A percentile compares a stretch with the other conserved stretches of the same genome.
phyloP scores from a whole-genome alignment of 2,329 filamentous ascomycete species.

The Venturia carpophila region DNA sequence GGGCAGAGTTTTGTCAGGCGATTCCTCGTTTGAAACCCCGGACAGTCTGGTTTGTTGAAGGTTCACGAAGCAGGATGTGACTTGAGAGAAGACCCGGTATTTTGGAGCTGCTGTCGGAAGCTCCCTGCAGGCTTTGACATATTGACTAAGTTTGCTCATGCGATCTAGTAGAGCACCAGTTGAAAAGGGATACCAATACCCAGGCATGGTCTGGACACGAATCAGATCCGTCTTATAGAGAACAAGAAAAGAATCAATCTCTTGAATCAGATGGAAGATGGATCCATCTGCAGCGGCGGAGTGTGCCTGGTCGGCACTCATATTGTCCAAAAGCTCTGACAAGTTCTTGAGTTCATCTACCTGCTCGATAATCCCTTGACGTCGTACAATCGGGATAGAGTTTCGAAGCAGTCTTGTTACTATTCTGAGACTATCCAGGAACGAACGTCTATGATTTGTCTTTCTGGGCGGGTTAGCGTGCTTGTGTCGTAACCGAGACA shows the following conservation, averaged over 20 bases:
- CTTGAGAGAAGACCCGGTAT: background rate
- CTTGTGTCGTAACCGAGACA: background rate
- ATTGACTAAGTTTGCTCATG: background rate
- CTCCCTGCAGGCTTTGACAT: background rate
- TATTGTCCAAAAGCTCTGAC: background rate
- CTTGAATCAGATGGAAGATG: background rate
- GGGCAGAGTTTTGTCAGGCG: background rate
- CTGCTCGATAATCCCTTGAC: background rate
- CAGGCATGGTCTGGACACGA: background rate
- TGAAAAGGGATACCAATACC: background rate
- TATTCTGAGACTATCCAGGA: background rate
- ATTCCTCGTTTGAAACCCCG: background rate
- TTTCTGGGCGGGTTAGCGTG: background rate
- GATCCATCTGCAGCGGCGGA: background rate
- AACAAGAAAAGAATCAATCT: background rate
- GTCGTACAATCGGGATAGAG: background rate
- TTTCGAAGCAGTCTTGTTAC: background rate
- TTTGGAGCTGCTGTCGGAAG: background rate
- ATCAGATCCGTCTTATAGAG: background rate
- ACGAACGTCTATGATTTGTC: background rate
- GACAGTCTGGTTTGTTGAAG: background rate
- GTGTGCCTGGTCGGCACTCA: background rate
- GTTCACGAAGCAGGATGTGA: background rate
- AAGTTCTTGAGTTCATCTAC: background rate
- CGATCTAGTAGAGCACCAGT: background rate